phyloP scores from a whole-genome alignment of 495 filamentous ascomycete species.

The Penicillium riverlandense region DNA sequence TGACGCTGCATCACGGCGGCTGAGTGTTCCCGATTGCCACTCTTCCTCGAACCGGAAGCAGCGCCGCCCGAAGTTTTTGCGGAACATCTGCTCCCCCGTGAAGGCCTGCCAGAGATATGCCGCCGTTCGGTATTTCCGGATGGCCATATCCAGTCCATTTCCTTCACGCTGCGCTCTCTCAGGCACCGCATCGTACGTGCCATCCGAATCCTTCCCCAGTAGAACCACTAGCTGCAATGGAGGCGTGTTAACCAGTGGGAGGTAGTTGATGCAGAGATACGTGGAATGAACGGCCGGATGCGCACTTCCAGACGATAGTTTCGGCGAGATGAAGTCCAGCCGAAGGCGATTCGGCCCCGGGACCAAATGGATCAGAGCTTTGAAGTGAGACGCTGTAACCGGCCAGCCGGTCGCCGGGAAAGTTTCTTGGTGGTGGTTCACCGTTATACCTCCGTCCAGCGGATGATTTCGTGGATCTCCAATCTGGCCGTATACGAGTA shows the following conservation, averaged over 20 bases:
- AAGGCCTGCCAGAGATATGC: conserved; percentile 95
- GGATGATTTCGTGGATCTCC: conserved; percentile 63
- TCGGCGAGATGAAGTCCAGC: conserved; percentile 79
- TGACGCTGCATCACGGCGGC: conserved; percentile 57
- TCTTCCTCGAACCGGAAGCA: conserved; percentile 88
- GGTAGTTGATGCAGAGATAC: conserved; percentile 74
- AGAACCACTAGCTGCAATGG: conserved; percentile 82
- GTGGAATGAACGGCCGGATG: conserved; percentile 68
- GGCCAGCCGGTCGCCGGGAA: conserved; percentile 80
- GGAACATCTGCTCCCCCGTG: conserved; percentile 90
- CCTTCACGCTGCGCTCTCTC: conserved; percentile 69
- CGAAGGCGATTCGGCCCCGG: conserved; percentile 80
- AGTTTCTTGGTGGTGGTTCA: conserved; percentile 74
- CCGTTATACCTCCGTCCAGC: conserved; percentile 71
- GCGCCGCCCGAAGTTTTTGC: conserved; percentile 73
- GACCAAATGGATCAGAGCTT: conserved; percentile 77
- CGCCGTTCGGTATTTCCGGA: conserved; percentile 82
- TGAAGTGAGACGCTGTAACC: conserved; percentile 80
- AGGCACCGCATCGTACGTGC: conserved; percentile 75
- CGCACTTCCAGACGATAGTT: conserved; percentile 60
- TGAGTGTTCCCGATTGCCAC: conserved; percentile 76
- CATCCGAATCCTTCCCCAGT: conserved; percentile 80
- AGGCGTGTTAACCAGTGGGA: conserved; percentile 66
- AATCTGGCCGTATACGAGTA: conserved; percentile 72
- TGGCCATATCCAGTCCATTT: conserved; percentile 68